phyloP scores from a whole-genome alignment of 2,329 filamentous ascomycete species.

The Colletotrichum sp. region DNA sequence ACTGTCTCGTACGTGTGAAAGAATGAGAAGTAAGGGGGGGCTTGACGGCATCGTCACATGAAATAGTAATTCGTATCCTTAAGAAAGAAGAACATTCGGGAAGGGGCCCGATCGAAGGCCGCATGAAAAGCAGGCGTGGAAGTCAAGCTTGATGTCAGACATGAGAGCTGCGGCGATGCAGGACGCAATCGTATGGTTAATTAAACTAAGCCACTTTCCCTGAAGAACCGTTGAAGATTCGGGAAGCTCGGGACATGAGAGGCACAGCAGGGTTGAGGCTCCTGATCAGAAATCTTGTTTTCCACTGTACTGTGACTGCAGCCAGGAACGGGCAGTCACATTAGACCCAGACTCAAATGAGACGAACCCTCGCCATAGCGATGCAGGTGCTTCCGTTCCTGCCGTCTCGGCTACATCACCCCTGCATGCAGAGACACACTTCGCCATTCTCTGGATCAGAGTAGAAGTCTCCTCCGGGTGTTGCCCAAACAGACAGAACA shows the following conservation, averaged over 20 bases:
- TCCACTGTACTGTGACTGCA: not conserved
- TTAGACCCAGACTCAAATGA: not conserved
- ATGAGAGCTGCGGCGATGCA: not conserved
- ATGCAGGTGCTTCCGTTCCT: not conserved
- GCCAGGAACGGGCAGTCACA: not conserved
- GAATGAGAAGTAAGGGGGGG: accelerated
- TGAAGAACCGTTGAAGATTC: not conserved
- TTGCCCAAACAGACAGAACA: not conserved
- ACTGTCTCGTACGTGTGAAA: not conserved
- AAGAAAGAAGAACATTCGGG: accelerated
- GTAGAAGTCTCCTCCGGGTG: not conserved
- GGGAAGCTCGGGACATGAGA: not conserved
- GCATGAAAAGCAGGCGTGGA: not conserved
- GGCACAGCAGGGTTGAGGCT: not conserved
- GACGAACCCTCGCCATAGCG: not conserved
- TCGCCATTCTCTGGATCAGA: not conserved
- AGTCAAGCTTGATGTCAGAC: accelerated
- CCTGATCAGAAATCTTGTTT: not conserved
- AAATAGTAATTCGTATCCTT: accelerated
- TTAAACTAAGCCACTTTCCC: not conserved
- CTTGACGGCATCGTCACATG: not conserved
- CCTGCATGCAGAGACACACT: not conserved
- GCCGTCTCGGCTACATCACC: not conserved
- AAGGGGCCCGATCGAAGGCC: not conserved
- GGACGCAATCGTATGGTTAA: not conserved